Percentiles rank a stretch among this genome's conserved stretches.
Evolutionary conservation across 306 rosid species (phyloP).

Genomic region (Oxytropis ochrocephala): DNA sequence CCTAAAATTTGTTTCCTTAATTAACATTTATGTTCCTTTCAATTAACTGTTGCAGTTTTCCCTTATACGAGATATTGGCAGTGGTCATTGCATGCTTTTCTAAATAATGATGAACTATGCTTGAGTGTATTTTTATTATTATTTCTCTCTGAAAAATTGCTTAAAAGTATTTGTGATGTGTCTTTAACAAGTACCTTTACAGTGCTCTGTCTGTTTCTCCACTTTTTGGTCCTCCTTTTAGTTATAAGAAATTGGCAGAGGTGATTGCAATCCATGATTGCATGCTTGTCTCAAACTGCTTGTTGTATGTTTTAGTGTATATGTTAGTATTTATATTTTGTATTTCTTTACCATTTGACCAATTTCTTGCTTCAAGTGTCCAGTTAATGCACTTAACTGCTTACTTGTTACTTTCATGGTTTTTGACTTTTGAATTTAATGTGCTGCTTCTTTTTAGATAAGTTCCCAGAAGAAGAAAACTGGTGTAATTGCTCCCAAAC

Average conservation of each 20-base stretch:
- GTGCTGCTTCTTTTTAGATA: slow-evolving; percentile 47
- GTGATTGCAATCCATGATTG: too few species aligned
- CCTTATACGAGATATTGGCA: neutral
- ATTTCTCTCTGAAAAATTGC: neutral
- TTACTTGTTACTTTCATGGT: neutral
- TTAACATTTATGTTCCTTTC: too few species aligned
- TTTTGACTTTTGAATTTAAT: slow-evolving; percentile 16
- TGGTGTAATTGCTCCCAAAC: slow-evolving; percentile 95
- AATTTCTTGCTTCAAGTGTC: neutral
- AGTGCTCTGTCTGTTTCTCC: neutral
- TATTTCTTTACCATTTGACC: neutral
- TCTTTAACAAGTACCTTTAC: neutral
- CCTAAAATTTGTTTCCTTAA: neutral
- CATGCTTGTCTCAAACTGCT: slow-evolving; percentile 8
- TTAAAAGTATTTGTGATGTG: neutral
- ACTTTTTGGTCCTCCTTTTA: neutral
- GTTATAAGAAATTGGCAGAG: neutral
- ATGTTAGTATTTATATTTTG: neutral
- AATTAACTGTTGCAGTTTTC: neutral
- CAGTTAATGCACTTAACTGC: neutral
- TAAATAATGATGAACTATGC: neutral
- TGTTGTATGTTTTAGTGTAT: neutral
- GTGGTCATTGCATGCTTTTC: neutral
- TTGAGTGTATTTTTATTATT: neutral
- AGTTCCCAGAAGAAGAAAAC: slow-evolving; percentile 98